These are phyloP conservation scores for Globisporangium canariense DNA, from an alignment of 352 stramenopile species.

Conservation along the genomic window DNA sequence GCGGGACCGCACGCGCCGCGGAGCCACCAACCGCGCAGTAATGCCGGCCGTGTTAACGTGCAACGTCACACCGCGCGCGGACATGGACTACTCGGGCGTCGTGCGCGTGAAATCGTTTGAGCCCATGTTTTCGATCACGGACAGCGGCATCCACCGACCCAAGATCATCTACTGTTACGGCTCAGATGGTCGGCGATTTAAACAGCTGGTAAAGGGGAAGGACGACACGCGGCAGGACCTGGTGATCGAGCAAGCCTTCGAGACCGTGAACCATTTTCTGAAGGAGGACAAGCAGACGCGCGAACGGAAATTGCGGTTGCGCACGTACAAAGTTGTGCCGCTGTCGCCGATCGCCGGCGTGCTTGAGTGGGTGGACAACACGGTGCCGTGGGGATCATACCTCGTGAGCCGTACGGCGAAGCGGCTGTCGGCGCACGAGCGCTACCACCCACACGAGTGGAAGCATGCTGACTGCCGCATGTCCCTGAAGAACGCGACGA, in stretches of 20 bases:
- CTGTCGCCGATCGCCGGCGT: constrained; percentile 92
- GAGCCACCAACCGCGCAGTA: constrained; percentile 32
- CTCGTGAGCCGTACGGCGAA: constrained; percentile 62
- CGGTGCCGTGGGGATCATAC: constrained; percentile 92
- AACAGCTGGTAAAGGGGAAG: constrained; percentile 96
- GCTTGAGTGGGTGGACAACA: constrained; percentile 98
- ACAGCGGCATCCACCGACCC: constrained; percentile 93
- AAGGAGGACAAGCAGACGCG: constrained; percentile 57
- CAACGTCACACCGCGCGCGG: constrained; percentile 51
- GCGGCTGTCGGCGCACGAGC: constrained; percentile 81
- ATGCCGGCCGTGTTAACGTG: constrained; percentile 81
- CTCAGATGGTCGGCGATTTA: constrained; percentile 89
- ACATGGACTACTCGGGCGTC: constrained; percentile 82
- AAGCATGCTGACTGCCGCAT: constrained; percentile 76
- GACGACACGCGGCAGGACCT: constrained; percentile 87
- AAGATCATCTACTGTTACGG: constrained; percentile 98
- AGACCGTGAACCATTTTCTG: constrained; percentile 88
- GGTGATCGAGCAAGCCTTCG: constrained; percentile 89
- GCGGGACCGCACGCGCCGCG: constrained; percentile 44
- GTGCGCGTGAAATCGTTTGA: constrained; percentile 90
- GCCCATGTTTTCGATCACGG: constrained; percentile 90
- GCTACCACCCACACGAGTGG: constrained; percentile 96
- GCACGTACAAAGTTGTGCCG: constrained; percentile 96
- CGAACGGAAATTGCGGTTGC: constrained; percentile 81
- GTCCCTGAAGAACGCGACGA: constrained; percentile 66